Conservation (phyloP, 495 filamentous ascomycete species). For the Aspergillus asperescens region DNA sequence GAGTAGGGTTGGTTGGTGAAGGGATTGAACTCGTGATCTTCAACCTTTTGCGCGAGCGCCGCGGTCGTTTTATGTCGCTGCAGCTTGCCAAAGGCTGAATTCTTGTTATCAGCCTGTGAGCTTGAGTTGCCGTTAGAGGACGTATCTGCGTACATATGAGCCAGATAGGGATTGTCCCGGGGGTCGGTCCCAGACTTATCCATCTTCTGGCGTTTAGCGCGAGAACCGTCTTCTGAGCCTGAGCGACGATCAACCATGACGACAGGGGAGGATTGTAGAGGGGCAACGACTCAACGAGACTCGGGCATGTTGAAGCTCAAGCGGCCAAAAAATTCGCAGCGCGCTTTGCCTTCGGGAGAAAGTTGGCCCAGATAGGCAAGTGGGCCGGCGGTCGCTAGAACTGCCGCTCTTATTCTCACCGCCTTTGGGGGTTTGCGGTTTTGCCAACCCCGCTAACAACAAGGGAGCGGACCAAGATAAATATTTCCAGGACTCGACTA, state of each 20-base stretch:
- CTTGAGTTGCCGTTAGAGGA: constrained; percentile 40
- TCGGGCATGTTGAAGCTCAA: neutral
- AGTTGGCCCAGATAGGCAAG: constrained; percentile 34
- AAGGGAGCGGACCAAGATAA: neutral
- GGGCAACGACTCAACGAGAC: neutral
- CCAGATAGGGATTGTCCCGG: constrained; percentile 77
- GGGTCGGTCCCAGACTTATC: constrained; percentile 46
- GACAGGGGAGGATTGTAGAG: constrained; percentile 2
- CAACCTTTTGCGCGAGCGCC: constrained; percentile 61
- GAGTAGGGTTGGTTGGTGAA: constrained; percentile 75
- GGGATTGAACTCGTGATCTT: constrained; percentile 79
- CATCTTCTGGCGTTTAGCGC: constrained; percentile 48
- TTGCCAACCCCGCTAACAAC: constrained; percentile 17
- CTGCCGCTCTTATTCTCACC: constrained; percentile 24
- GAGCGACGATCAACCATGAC: constrained; percentile 41
- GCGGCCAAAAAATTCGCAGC: constrained; percentile 1
- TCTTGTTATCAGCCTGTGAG: constrained; percentile 23
- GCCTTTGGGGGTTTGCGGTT: constrained; percentile 23
- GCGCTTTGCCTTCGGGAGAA: constrained; percentile 18
- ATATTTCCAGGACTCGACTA: neutral
- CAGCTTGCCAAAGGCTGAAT: constrained; percentile 56
- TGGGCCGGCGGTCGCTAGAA: constrained; percentile 28
- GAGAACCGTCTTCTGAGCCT: constrained; percentile 37
- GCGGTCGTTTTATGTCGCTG: constrained; percentile 79
- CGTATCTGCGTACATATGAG: constrained; percentile 69